phyloP scores from a whole-genome alignment of 176 grass and related monocot species.

The Oryza glaberrima region DNA sequence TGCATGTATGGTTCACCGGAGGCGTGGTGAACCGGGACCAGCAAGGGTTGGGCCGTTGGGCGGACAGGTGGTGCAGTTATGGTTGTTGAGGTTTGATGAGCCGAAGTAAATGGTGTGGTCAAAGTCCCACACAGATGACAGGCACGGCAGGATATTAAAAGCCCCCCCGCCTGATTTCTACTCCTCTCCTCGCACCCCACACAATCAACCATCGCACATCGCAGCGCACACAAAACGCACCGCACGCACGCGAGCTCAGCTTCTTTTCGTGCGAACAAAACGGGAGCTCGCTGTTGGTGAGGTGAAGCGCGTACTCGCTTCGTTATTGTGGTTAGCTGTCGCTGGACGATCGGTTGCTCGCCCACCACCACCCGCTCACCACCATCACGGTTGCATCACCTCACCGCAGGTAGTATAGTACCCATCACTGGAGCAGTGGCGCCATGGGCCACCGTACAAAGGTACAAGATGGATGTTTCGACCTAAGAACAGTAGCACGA shows the following conservation, averaged over 20 bases:
- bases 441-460: too few relatives aligned
- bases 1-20: neutral
- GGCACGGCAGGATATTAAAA: neutral
- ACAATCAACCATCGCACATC: neutral
- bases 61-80: neutral
- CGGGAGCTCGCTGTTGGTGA: too few relatives aligned
- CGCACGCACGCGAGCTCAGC: too few relatives aligned
- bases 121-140: slow-evolving; percentile 6
- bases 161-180: neutral
- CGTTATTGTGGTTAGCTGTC: neutral
- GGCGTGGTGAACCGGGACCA: slow-evolving; percentile 1
- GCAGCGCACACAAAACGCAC: too few relatives aligned
- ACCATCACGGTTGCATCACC: neutral
- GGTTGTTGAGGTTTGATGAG: slow-evolving; percentile 28
- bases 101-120: slow-evolving; percentile 18
- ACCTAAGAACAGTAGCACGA: neutral
- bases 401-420: neutral
- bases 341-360: neutral
- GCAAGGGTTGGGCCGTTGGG: too few relatives aligned
- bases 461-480: neutral
- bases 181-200: neutral
- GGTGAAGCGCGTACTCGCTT: too few relatives aligned
- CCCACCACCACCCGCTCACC: neutral
- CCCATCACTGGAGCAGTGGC: too few relatives aligned
- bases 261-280: too few relatives aligned